A percentile compares a stretch with the other conserved stretches of the same genome.
Conservation (phyloP, 78 protist species). For the Dictyostelium capitatum region DNA sequence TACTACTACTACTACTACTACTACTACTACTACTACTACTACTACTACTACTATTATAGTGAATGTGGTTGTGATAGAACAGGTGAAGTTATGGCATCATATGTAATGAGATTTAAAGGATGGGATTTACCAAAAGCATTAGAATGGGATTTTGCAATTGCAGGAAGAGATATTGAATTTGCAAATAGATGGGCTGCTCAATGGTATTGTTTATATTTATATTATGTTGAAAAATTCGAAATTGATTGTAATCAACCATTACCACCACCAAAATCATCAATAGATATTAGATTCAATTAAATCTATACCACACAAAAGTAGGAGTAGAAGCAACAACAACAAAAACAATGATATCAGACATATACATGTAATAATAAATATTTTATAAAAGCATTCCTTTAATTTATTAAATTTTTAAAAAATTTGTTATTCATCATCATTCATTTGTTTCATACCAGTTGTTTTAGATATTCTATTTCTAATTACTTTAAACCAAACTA, state of each 20-base stretch:
- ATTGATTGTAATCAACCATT: constrained; percentile 40
- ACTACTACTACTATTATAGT: not conserved
- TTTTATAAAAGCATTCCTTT: too few species aligned
- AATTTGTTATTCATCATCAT: too few species aligned
- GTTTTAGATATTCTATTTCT: too few species aligned
- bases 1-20: too few species aligned
- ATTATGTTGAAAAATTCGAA: constrained; percentile 2
- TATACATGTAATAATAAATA: too few species aligned
- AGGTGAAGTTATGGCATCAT: constrained; percentile 67
- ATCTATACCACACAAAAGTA: too few species aligned
- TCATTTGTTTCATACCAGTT: too few species aligned
- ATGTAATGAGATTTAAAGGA: constrained; percentile 42
- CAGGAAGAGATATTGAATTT: constrained; percentile 30
- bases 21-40: too few species aligned
- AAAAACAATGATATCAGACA: too few species aligned
- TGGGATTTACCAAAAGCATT: constrained; percentile 43
- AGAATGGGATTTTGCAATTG: constrained; percentile 56
- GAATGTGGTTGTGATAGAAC: constrained; percentile 82
- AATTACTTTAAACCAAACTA: too few species aligned
- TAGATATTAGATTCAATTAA: not conserved
- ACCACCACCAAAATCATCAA: not conserved
- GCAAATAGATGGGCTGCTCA: constrained; percentile 22
- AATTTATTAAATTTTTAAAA: too few species aligned
- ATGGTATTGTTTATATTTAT: constrained; percentile 47
- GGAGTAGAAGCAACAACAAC: too few species aligned